Percentiles rank a stretch among this genome's conserved stretches.
These are phyloP conservation scores for Candida sphagnicola DNA, from an alignment of 805 yeast species.

Conservation along the genomic window DNA sequence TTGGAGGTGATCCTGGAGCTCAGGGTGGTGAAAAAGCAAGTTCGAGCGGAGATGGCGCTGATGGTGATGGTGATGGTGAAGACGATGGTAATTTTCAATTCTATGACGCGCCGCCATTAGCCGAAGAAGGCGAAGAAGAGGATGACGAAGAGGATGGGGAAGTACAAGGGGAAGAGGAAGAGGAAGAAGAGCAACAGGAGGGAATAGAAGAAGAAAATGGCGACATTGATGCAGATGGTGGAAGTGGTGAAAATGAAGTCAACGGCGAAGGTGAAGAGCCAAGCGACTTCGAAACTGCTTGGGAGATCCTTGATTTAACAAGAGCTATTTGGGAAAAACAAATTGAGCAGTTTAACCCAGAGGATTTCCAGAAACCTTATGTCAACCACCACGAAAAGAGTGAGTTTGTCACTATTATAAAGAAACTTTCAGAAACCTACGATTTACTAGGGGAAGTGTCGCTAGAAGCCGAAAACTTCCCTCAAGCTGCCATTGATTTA, in stretches of 20 bases:
- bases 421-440: conserved; percentile 67
- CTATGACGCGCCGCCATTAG: conserved; percentile 15
- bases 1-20: conserved; percentile 52
- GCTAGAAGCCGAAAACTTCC: conserved; percentile 82
- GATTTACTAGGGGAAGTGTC: conserved; percentile 87
- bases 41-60: conserved; percentile 10
- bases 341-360: conserved; percentile 4
- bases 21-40: conserved; percentile 12
- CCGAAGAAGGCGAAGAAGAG: conserved; percentile 18
- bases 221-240: conserved; percentile 7
- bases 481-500: conserved; percentile 72
- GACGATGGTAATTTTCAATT: conserved; percentile 22
- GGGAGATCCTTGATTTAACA: conserved; percentile 81
- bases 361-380: conserved; percentile 22
- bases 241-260: too few species aligned
- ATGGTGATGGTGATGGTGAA: conserved; percentile 16
- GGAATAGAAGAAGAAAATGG: conserved; percentile 27
- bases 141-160: conserved; percentile 19
- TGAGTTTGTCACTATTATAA: conserved; percentile 31
- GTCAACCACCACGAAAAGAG: conserved; percentile 16
- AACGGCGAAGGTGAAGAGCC: conserved; percentile 29
- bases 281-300: conserved; percentile 79
- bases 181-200: conserved; percentile 49
- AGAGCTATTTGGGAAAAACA: conserved; percentile 58
- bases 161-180: conserved; percentile 21